Conservation (phyloP, 2,329 filamentous ascomycete species). For the Sphaerulina vaccinii region DNA sequence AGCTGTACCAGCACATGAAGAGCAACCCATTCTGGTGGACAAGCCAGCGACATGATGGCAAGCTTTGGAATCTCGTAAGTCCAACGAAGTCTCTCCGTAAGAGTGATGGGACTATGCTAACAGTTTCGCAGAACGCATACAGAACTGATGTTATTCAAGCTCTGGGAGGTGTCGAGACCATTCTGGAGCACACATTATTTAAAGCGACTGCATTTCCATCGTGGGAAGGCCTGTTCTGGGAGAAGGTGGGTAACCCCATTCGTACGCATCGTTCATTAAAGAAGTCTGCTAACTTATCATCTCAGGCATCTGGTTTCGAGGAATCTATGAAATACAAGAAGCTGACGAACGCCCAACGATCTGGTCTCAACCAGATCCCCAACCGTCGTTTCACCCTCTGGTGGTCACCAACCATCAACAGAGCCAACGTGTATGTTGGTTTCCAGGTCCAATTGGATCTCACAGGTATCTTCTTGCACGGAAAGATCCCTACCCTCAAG, state of each 20-base stretch:
- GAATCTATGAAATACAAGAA: constrained; percentile 96
- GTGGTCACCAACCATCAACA: constrained; percentile 66
- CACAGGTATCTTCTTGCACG: constrained; percentile 97
- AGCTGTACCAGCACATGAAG: constrained; percentile 98
- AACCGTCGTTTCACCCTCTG: constrained; percentile 97
- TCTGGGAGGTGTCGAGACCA: constrained; percentile 93
- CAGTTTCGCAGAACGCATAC: constrained; percentile 57
- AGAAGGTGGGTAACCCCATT: constrained; percentile 26
- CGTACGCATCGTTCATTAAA: not conserved
- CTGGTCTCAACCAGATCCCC: constrained; percentile 95
- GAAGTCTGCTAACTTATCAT: too few relatives aligned
- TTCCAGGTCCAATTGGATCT: constrained; percentile 98
- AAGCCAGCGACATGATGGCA: constrained; percentile 92
- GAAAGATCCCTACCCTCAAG: constrained; percentile 96
- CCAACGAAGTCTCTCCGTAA: not conserved
- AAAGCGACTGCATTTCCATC: constrained; percentile 95
- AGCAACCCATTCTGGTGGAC: constrained; percentile 99
- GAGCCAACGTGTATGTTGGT: constrained; percentile 94
- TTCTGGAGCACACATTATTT: constrained; percentile 71
- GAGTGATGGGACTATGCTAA: not conserved
- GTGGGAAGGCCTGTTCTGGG: constrained; percentile 96
- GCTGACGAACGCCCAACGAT: constrained; percentile 92
- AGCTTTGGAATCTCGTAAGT: constrained; percentile 72
- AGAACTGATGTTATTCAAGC: constrained; percentile 96
- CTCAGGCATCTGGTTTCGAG: constrained; percentile 45